Evolutionary conservation across 2,329 filamentous ascomycete genomes (phyloP).

Genomic region (Epichloe sylvatica): DNA sequence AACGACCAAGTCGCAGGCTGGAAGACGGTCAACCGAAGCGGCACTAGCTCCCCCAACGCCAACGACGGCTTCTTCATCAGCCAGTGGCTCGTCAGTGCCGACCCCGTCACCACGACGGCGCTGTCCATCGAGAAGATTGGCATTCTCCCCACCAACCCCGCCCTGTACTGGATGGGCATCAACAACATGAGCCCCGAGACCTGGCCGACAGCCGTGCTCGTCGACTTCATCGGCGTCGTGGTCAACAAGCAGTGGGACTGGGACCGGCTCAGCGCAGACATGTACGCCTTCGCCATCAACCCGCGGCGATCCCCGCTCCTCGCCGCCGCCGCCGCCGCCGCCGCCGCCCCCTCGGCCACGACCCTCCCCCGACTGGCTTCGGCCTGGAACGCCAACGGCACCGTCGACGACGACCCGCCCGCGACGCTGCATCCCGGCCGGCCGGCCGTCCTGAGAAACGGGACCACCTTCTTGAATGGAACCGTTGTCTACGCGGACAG

Average conservation of each 20-base stretch:
- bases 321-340: no score
- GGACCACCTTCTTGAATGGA: slow-evolving; percentile 14
- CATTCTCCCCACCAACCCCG: slow-evolving; percentile 19
- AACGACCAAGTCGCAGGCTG: slow-evolving; percentile 12
- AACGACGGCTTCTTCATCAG: slow-evolving; percentile 16
- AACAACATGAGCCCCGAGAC: slow-evolving; percentile 14
- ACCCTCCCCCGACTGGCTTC: slow-evolving; percentile 1
- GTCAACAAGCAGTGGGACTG: slow-evolving; percentile 12
- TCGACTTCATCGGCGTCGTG: slow-evolving; percentile 20
- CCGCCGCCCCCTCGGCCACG: not conserved
- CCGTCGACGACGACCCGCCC: slow-evolving; percentile 12
- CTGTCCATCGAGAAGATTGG: slow-evolving; percentile 16
- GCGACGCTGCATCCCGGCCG: slow-evolving; percentile 10
- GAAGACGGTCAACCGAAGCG: slow-evolving; percentile 10
- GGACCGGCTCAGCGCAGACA: slow-evolving; percentile 18
- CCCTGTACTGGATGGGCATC: slow-evolving; percentile 21
- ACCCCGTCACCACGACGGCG: slow-evolving; percentile 13
- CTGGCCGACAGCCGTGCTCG: slow-evolving; percentile 19
- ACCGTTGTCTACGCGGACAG: slow-evolving; percentile 8
- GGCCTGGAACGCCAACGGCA: slow-evolving; percentile 18
- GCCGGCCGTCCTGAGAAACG: slow-evolving; percentile 11
- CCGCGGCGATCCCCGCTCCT: slow-evolving; percentile 12
- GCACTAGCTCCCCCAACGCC: slow-evolving; percentile 10
- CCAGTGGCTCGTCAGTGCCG: slow-evolving; percentile 20
- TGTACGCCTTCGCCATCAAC: slow-evolving; percentile 16